Evolutionary conservation across 2,329 filamentous ascomycete species (phyloP).

Genomic region (Claviceps pusilla): DNA sequence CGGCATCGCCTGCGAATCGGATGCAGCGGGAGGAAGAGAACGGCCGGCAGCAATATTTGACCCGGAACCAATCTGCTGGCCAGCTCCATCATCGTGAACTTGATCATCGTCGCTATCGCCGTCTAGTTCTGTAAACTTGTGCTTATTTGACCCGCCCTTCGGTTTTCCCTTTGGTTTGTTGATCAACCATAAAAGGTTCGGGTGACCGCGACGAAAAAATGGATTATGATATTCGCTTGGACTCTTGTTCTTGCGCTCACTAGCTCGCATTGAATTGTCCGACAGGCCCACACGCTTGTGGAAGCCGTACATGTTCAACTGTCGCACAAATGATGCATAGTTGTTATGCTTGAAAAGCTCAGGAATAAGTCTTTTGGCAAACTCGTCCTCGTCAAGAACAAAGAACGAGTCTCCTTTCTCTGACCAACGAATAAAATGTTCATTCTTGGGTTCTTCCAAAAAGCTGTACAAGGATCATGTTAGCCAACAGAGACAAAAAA

Average conservation of each 20-base stretch:
- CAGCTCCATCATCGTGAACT: conserved; percentile 41
- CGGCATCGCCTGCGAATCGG: conserved; percentile 34
- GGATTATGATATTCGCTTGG: conserved; percentile 97
- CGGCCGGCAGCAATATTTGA: conserved; percentile 11
- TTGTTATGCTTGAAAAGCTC: conserved; percentile 99
- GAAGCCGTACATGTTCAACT: conserved; percentile 95
- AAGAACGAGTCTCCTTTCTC: conserved; percentile 94
- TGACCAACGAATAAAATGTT: conserved; percentile 91
- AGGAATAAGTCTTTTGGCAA: conserved; percentile 89
- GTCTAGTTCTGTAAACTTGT: conserved; percentile 13
- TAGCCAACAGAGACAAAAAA: not conserved
- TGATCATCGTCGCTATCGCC: conserved; percentile 48
- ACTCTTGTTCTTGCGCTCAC: conserved; percentile 92
- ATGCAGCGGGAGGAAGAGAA: conserved; percentile 25
- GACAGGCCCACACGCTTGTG: conserved; percentile 90
- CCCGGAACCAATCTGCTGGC: conserved; percentile 9
- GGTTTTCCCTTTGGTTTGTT: conserved; percentile 71
- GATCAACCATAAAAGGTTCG: conserved; percentile 87
- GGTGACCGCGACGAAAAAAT: conserved; percentile 85
- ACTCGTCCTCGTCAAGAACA: conserved; percentile 92
- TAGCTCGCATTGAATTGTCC: conserved; percentile 95
- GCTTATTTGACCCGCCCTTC: conserved; percentile 47
- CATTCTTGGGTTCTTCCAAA: conserved; percentile 82
- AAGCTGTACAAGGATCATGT: conserved; percentile 43
- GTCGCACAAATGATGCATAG: conserved; percentile 88